A percentile compares a stretch with the other conserved stretches of the same genome.
phyloP scores from a whole-genome alignment of 331 rosid genomes.

The Malus hybrid region DNA sequence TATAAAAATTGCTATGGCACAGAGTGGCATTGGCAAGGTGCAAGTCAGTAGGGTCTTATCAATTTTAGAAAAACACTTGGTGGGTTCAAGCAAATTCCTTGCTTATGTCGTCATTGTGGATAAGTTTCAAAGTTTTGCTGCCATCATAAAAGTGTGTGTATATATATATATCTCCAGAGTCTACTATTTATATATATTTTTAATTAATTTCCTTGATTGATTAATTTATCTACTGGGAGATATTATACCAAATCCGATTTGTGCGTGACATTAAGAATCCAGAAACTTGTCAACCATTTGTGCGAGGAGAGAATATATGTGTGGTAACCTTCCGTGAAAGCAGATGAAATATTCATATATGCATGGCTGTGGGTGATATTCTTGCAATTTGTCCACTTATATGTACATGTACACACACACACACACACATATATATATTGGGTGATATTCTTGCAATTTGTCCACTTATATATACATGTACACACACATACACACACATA shows the following conservation, averaged over 20 bases:
- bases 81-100: neutral
- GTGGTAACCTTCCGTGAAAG: neutral
- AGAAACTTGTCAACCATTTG: neutral
- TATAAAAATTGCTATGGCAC: neutral
- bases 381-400: conserved; percentile 1
- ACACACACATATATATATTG: too few species aligned
- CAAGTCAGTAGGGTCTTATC: too few species aligned
- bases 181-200: neutral
- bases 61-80: too few species aligned
- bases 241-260: neutral
- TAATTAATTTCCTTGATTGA: neutral
- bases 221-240: neutral
- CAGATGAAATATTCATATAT: neutral
- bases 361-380: neutral
- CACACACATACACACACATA: too few species aligned
- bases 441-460: conserved; percentile 13
- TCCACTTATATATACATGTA: too few species aligned
- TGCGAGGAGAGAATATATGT: neutral
- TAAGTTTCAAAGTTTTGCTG: neutral
- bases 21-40: neutral
- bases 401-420: too few species aligned
- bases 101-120: neutral
- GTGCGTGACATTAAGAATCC: neutral
- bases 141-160: neutral
- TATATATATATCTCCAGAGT: neutral